Evolutionary conservation across 208 protist genomes (phyloP), one percentile per base, ranked within the genome.

Genomic region (Strigomonas galati): DNA sequence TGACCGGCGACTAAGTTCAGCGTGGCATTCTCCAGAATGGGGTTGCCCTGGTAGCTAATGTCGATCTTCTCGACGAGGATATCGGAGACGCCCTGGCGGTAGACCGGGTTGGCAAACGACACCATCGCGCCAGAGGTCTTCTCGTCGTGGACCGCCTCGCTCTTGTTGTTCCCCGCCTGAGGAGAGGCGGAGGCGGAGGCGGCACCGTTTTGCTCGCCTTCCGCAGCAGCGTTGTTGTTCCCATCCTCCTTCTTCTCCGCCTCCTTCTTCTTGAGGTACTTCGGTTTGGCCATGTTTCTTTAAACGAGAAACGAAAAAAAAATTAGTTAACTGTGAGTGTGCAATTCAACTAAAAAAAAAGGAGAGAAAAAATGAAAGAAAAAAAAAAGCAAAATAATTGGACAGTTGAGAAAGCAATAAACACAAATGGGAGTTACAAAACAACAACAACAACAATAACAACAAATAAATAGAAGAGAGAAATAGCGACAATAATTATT

Each of bases 51-150:
- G 68, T 93, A 94, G 76, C 86, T 93, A 71, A 96, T 82, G 63
- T 94, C 87, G 49, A 96, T 72, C 69, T 91, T 91, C 65, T 92
- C 86, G 5, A 96, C 91, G 30, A 92, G 71, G 53, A 96, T 86
- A 60, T 96, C 86, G 58, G 85, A 91, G 52, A 95, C 84, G 51
- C 89, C 89, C 43, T 90, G 80, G 27, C 84, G 83, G 72, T 91
- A 92, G 27, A 79, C 74, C 24, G 85, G 85, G 71, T 89, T 91
- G 23, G 89, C 89, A 66, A 91, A 92, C 52, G 81, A 60, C 0
- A 95, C 85, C 89, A 95, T 95, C 12, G 89, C 89, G 4, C 84
- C 89, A 1, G 89, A 95, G 52, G 62, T 65, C 27, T 84, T 72
- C 14, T 78, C 57, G 44, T 84, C 74, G 59, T 76, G 70, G 54